Evolutionary conservation across 768 basidiomycete species (phyloP), one percentile per base, ranked within the genome.

Genomic region (Hydnomerulius pinastri): DNA sequence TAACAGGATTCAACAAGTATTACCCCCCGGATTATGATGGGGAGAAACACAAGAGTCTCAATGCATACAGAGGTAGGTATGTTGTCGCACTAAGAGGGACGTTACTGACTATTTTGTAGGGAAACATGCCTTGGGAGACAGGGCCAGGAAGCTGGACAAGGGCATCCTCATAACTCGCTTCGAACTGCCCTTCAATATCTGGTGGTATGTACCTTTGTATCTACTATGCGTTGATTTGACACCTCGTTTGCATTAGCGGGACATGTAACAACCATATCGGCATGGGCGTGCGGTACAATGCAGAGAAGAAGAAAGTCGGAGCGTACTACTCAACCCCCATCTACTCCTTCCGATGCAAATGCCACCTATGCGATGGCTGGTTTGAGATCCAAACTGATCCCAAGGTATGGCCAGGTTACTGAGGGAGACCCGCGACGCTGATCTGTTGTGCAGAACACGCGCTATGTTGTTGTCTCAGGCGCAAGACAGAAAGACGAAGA

Each of bases 281-380:
- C 10, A 97, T 97, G 83, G 97, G 97, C 20, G 97, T 99, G 2
- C 90, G 97, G n/a, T 99, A 98, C 76, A 99, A 99, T 58, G 97
- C 97, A 0, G 95, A 98, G 71, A 99, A 99, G 82, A 89, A 89
- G 75, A 98, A 96, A 70, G 81, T 98, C 28, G 97, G 97, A 12
- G 84, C 81, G 50, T 99, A 99, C 71, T 93, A 88, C 65, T 91
- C 92, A 6, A 98, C 95, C 0, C 90, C 94, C 9, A 98, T 99
- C 47, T 98, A 76, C 65, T 90, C 87, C 6, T 99, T 99, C 68
- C 81, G 94, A 39, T 98, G 97, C 72, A 99, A 99, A 79, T 99
- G 96, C 63, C 95, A 98, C 68, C 72, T 98, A 1, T 98, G 97
- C 64, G 83, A 85, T 56, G 86, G 86, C n/a, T 96, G 94, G 94